Evolutionary conservation across 306 rosid genomes (phyloP).

Genomic region (Fragaria ananassa): DNA sequence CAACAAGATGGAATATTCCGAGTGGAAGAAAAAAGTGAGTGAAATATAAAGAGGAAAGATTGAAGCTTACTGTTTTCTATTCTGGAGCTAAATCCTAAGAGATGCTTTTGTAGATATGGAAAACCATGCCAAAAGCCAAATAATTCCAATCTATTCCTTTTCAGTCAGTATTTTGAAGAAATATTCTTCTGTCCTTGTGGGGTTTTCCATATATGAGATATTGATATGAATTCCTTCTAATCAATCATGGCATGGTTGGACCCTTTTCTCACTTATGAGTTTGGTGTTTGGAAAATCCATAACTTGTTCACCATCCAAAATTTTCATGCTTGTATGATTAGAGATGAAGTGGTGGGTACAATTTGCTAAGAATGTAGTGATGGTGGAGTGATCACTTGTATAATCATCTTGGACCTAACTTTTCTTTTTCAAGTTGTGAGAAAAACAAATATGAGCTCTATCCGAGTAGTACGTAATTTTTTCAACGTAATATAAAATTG

Average conservation of each 20-base stretch:
- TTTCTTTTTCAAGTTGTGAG: background rate
- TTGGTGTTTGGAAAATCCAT: constrained; percentile 16
- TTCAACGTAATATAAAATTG: background rate
- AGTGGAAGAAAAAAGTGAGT: constrained; percentile 16
- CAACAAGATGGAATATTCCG: constrained; percentile 38
- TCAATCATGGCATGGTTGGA: constrained; percentile 44
- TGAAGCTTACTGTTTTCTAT: constrained; percentile 22
- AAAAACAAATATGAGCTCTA: background rate
- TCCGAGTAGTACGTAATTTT: background rate
- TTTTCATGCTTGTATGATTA: constrained; percentile 39
- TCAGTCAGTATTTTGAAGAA: constrained; percentile 34
- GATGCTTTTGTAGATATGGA: constrained; percentile 39
- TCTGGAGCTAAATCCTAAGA: constrained; percentile 24
- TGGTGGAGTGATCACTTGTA: constrained; percentile 11
- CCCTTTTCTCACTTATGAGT: constrained; percentile 35
- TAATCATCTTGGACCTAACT: background rate
- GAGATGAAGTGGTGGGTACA: constrained; percentile 31
- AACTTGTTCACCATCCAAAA: constrained; percentile 23
- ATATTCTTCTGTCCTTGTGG: constrained; percentile 24
- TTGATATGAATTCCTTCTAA: constrained; percentile 36
- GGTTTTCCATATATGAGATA: constrained; percentile 21
- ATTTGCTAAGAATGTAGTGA: constrained; percentile 12
- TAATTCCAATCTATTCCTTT: constrained; percentile 52
- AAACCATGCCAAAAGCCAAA: constrained; percentile 30
- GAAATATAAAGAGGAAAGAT: constrained; percentile 30